These are phyloP conservation scores for Avena insularis DNA, from an alignment of 176 grass and related monocot genomes.

Conservation along the genomic window DNA sequence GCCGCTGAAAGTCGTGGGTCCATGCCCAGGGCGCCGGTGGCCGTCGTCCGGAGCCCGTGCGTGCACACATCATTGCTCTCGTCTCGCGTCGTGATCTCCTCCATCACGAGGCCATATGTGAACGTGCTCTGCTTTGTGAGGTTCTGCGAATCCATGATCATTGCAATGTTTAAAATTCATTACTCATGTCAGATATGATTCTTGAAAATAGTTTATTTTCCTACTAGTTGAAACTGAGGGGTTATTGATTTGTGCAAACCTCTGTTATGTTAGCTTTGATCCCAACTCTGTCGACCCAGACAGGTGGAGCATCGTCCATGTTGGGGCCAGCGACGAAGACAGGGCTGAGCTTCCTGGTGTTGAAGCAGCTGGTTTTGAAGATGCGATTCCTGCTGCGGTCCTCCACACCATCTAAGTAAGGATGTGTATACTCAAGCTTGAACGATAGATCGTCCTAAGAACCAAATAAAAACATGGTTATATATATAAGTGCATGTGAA, in stretches of 20 bases:
- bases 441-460: conserved; percentile 89
- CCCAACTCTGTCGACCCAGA: conserved; percentile 92
- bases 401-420: conserved; percentile 88
- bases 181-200: background rate
- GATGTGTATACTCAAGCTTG: conserved; percentile 86
- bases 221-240: background rate
- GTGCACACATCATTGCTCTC: conserved; percentile 85
- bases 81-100: conserved; percentile 91
- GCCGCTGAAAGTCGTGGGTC: conserved; percentile 93
- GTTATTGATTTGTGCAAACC: conserved; percentile 42
- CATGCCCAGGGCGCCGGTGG: conserved; percentile 76
- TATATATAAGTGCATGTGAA: background rate
- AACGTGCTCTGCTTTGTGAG: conserved; percentile 93
- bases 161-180: conserved; percentile 14
- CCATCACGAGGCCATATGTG: conserved; percentile 84
- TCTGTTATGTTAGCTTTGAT: conserved; percentile 96
- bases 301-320: conserved; percentile 78
- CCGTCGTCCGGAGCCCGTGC: conserved; percentile 76
- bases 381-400: conserved; percentile 79
- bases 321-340: conserved; percentile 86
- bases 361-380: conserved; percentile 91
- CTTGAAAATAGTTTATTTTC: background rate
- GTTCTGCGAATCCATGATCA: conserved; percentile 55
- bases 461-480: background rate
- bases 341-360: conserved; percentile 88